Evolutionary conservation across 306 rosid genomes (phyloP), one percentile per base, ranked within the genome.

Genomic region (Vigna nakashimae): DNA sequence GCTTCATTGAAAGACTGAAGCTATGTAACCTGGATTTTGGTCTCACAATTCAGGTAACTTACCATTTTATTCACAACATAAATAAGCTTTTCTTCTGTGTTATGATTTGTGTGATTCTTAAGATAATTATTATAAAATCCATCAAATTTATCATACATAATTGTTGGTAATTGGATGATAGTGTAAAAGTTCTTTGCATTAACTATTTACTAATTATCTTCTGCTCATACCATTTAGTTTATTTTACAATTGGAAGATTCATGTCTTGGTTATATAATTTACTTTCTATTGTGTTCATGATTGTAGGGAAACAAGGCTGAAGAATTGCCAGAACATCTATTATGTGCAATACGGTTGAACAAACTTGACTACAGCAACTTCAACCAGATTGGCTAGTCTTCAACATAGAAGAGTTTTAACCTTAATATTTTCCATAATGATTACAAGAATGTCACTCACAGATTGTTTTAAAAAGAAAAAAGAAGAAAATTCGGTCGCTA

Each of bases 1-100:
- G 96, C 65, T 91, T 95, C 80, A 88, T 82, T 9, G 94, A 92
- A 62, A 88, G 94, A 81, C 60, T 95, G 85, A 91, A 88, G 90
- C 88, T 80, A 36, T 82, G 89, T 58, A 82, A 85, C 69, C 83
- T 95, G 80, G 91, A 95, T 86, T 87, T 95, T 51, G 98, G 90
- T 75, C 84, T 95, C n/a, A 95, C 98, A 49, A 90, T 95, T 77
- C 99, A 95, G 99, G 98, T 95, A 86, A 82, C 24, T 28, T 77
- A 55, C 17, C 53, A 36, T 57, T 52, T 50, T 59, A 46, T 48
- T 50, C 46, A 48, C 78, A 16, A 67, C 81, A 58, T 11, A 40
- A 56, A 46, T 58, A 64, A 56, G 38, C 67, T 69, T 26, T 50
- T 72, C 74, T 69, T 52, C 40, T 53, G 14, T 38, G 20, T 18